phyloP scores from a whole-genome alignment of 345 rosid genomes.

The Citrus reticulata region DNA sequence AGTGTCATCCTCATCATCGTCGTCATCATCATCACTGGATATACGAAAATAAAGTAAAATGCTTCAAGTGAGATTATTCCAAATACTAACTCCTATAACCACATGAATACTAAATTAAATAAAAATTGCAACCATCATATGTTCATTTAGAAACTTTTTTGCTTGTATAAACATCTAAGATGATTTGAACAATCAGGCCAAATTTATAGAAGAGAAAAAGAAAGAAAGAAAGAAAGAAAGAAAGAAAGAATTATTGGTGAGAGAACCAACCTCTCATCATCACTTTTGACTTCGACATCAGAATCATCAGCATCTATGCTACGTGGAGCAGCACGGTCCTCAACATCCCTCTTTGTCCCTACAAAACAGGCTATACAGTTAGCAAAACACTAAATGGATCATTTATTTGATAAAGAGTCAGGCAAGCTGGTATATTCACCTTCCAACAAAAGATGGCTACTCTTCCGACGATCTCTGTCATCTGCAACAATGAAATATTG shows the following conservation, averaged over 20 bases:
- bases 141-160: neutral
- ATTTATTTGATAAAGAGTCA: neutral
- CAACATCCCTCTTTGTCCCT: conserved; percentile 78
- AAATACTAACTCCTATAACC: neutral
- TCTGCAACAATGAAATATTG: conserved; percentile 38
- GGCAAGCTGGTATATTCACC: conserved; percentile 29
- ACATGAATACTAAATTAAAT: neutral
- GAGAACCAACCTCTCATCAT: conserved; percentile 53
- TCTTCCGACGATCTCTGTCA: conserved; percentile 85
- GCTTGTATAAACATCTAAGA: neutral
- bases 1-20: conserved; percentile 76
- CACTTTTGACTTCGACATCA: conserved; percentile 70
- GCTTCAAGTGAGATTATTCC: neutral
- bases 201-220: neutral
- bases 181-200: neutral
- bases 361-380: conserved; percentile 12
- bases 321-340: conserved; percentile 79
- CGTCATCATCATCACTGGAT: conserved; percentile 45
- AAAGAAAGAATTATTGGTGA: neutral
- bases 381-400: conserved; percentile 15
- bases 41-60: conserved; percentile 11
- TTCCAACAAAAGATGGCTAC: conserved; percentile 75
- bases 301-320: conserved; percentile 97
- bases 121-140: neutral
- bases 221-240: neutral